Conservation (phyloP, 768 basidiomycete genomes). For the Lactarius tabidus region DNA sequence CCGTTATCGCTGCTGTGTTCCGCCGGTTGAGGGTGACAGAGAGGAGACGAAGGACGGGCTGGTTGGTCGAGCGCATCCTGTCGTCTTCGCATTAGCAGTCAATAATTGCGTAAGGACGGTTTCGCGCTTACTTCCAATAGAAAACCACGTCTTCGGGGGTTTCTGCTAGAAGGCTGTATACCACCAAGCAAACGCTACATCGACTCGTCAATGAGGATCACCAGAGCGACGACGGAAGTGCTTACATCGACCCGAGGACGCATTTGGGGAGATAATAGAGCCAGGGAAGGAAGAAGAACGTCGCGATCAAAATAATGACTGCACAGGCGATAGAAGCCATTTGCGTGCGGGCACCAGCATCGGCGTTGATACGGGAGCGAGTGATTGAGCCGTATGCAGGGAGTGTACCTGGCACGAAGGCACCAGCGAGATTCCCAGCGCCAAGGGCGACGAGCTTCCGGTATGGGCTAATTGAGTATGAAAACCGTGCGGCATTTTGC, state of each 20-base stretch:
- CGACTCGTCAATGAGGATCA: conserved; percentile 9
- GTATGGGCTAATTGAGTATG: conserved; percentile 88
- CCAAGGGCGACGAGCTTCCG: conserved; percentile 94
- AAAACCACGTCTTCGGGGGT: conserved; percentile 83
- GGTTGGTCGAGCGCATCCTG: conserved; percentile 51
- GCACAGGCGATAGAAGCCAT: conserved; percentile 83
- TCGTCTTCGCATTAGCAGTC: neutral
- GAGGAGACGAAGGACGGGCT: neutral
- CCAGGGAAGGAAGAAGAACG: conserved; percentile 84
- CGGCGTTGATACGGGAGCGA: conserved; percentile 84
- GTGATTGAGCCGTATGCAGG: conserved; percentile 95
- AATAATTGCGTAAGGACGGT: neutral
- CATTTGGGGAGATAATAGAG: conserved; percentile 87
- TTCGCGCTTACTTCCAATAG: conserved; percentile 65
- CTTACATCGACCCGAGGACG: conserved; percentile 83
- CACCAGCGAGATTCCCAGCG: conserved; percentile 70
- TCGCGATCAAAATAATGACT: conserved; percentile 68
- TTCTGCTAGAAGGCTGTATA: conserved; percentile 78
- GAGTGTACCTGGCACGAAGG: conserved; percentile 83
- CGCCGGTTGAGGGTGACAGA: neutral
- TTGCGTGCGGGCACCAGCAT: conserved; percentile 85
- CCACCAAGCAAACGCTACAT: conserved; percentile 74
- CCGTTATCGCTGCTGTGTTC: neutral
- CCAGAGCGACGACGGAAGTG: conserved; percentile 21
- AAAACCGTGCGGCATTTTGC: conserved; percentile 80